phyloP scores from a whole-genome alignment of 1,284 basidiomycete genomes.

The Leccinum pachyderme region DNA sequence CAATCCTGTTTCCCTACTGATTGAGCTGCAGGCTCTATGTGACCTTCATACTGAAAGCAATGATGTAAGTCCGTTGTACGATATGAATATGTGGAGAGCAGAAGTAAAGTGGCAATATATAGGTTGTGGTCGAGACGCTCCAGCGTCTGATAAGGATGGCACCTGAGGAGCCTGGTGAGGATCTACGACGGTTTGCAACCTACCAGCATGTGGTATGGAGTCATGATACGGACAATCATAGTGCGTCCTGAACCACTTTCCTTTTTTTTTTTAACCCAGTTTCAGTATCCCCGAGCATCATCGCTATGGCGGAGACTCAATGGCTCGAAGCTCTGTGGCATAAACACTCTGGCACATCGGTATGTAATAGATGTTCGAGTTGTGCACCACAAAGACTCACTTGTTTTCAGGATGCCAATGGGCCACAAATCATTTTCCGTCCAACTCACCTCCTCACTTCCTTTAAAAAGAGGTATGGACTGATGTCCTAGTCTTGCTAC shows the following conservation, averaged over 20 bases:
- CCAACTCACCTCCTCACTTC: constrained; percentile 24
- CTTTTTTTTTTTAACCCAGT: neutral
- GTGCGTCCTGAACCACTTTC: constrained; percentile 17
- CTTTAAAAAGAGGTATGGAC: constrained; percentile 27
- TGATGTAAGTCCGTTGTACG: constrained; percentile 13
- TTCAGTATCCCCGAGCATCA: constrained; percentile 35
- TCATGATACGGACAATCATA: constrained; percentile 38
- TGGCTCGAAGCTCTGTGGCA: constrained; percentile 56
- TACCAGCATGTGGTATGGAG: constrained; percentile 60
- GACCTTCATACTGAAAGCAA: constrained; percentile 16
- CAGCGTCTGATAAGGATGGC: constrained; percentile 37
- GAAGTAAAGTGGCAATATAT: neutral
- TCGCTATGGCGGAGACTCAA: constrained; percentile 37
- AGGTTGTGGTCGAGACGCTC: constrained; percentile 19
- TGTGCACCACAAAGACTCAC: neutral
- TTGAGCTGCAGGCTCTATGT: constrained; percentile 26
- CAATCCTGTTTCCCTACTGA: constrained; percentile 19
- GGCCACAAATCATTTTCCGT: constrained; percentile 21
- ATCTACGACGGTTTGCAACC: constrained; percentile 44
- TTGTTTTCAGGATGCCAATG: constrained; percentile 22
- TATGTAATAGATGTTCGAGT: constrained; percentile 5
- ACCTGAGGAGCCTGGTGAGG: constrained; percentile 31
- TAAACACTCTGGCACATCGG: constrained; percentile 11
- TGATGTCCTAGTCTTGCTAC: neutral
- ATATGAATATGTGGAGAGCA: neutral